Base-by-base conservation (phyloP, 2,329 filamentous ascomycete species). In the Fusarium liriodendri region DNA sequence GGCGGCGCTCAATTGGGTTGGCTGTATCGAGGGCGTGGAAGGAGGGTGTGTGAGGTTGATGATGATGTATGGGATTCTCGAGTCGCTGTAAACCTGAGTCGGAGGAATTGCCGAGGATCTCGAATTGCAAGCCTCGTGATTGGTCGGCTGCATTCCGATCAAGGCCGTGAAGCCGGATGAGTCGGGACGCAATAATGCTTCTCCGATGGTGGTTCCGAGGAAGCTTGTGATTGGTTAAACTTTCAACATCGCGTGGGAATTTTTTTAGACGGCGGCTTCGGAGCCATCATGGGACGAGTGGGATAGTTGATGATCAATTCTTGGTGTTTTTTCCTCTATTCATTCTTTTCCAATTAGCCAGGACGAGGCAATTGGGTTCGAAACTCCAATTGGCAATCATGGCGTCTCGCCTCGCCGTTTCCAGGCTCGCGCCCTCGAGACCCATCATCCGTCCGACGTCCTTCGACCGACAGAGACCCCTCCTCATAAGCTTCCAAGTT, bases 21-120 rank as follows among this genome's bases (percentile, higher is more conserved):
- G 76, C 71, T 77, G 62, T 72, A 73, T 67, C 66, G 69, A 76
- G 65, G 72, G 73, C 60, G 63, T 52, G 54, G 10, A 35, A 60
- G 54, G 54, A 38, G 59, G 66, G 67, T 32, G 65, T 29, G 29
- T 32, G 29, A 57, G 63, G 62, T 67, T 38, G 75, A 78, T 73
- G 75, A 78, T 78, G 77, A 76, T 77, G 77, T 69, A 68, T 72
- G 54, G 58, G 67, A 69, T 72, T 70, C 66, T 47, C 47, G 18
- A 27, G 18, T 6, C 22, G 27, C 47, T 52, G 61, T 73, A 70
- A 73, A 75, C 64, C 73, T 62, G 74, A 75, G 74, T 71, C 70
- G 74, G 71, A 74, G 64, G 69, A 65, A 87, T 87, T 88, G 85
- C 87, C 87, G 87, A 88, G 87, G 85, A 84, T 84, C 80, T 82